Base-by-base conservation (phyloP, 2,329 filamentous ascomycete species). In the Pseudogymnoascus sp. region DNA sequence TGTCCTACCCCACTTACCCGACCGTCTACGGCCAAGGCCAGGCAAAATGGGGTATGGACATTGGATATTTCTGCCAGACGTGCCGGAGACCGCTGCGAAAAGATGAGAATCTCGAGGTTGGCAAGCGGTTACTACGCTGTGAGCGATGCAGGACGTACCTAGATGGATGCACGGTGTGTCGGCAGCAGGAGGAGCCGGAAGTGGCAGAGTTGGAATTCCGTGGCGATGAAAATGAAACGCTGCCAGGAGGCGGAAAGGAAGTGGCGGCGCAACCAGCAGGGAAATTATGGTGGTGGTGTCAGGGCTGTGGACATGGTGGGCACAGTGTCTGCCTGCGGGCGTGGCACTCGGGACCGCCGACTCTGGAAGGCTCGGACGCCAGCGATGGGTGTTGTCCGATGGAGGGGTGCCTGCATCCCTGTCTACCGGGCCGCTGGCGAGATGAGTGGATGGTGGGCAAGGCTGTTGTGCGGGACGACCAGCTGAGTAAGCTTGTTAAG, bases 361-460 rank as follows among this genome's bases (percentile, higher is more conserved):
- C 35, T 4, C 33, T 38, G 13, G 65, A 69, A 53, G 74, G 70
- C 1, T 71, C 71, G 1, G 76, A 76, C 17, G 73, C 75, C 7
- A 78, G 66, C 33, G 83, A 81, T 59, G 85, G 85, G 0, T 86
- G 81, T 71, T 88, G 85, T 66, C 85, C 85, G 1, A 73, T 86
- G n/a, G 84, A 87, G 65, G 85, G 85, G 0, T 88, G 85, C 69
- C 81, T 84, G 2, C 85, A 88, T 68, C 82, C 83, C 29, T 88
- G 85, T 65, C 77, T 88, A 0, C 83, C 84, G 0, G 83, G 83
- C 0, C 76, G 75, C 37, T 86, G 83, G 74, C 78, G 82, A 4
- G 76, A 80, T 6, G 26, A 77, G 76, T 0, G 76, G 75, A 2
- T 74, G 78, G 3, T 77, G 77, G 33, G 33, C 7, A 60, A 42